Conservation (phyloP, 345 rosid species). For the Linum trigynum region DNA sequence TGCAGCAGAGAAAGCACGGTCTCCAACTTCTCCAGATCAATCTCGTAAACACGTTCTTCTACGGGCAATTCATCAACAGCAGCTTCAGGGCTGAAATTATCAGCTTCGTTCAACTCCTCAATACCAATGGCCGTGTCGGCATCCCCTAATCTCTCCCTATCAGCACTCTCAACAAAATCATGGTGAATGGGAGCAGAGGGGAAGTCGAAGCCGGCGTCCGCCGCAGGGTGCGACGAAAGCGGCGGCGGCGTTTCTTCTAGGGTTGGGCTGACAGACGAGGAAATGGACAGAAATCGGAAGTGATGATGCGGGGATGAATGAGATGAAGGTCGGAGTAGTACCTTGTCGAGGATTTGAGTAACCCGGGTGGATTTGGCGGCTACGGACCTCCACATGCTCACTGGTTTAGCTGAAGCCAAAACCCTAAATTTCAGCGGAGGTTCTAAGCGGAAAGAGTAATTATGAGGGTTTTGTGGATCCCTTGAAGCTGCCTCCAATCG, state of each 20-base stretch:
- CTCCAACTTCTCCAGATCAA: conserved; percentile 43
- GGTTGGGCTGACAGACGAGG: conserved; percentile 19
- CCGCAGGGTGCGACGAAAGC: conserved; percentile 11
- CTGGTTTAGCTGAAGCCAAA: background rate
- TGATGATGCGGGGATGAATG: conserved; percentile 18
- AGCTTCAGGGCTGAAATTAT: background rate
- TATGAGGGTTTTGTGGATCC: too few species aligned
- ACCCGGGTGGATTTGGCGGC: conserved; percentile 28
- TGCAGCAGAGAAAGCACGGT: conserved; percentile 53
- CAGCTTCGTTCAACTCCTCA: background rate
- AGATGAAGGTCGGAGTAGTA: conserved; percentile 13
- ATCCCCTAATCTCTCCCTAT: background rate
- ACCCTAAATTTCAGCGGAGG: too few species aligned
- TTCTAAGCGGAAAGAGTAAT: too few species aligned
- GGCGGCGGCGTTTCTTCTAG: conserved; percentile 14
- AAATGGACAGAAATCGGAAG: conserved; percentile 25
- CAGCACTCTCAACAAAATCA: background rate
- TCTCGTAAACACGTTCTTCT: conserved; percentile 19
- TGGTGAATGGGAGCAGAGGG: conserved; percentile 15
- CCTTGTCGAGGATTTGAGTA: conserved; percentile 18
- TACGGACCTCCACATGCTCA: conserved; percentile 50
- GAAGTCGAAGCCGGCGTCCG: conserved; percentile 10
- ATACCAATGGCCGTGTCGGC: background rate
- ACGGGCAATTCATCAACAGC: background rate
- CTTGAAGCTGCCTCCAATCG: too few species aligned